These are phyloP conservation scores for Aspergillus avenaceus DNA, from an alignment of 495 filamentous ascomycete genomes.

Conservation along the genomic window DNA sequence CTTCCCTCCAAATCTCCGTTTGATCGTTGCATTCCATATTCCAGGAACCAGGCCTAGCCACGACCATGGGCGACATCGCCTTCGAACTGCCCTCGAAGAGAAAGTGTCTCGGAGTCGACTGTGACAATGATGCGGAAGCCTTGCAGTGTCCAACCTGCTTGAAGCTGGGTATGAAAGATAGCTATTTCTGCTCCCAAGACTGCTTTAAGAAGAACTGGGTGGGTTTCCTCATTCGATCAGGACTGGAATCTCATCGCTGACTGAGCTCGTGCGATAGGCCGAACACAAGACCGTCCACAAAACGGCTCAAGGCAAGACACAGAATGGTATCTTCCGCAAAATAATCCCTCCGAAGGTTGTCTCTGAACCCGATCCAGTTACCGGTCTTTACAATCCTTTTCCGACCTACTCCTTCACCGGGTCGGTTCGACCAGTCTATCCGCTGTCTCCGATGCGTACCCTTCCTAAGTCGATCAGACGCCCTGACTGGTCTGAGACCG, in stretches of 20 bases:
- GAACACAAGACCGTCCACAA: not conserved
- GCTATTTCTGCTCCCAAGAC: constrained; percentile 85
- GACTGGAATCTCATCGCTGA: no score
- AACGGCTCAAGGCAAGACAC: not conserved
- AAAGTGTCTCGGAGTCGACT: constrained; percentile 64
- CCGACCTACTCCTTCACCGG: constrained; percentile 73
- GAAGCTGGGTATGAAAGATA: constrained; percentile 69
- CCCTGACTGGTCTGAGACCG: constrained; percentile 68
- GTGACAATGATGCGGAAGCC: constrained; percentile 65
- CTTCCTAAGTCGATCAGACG: constrained; percentile 65
- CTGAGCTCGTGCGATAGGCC: not conserved
- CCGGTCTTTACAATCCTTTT: constrained; percentile 70
- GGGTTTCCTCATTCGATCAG: constrained; percentile 25
- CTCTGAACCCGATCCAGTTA: constrained; percentile 68
- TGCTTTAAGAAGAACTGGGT: constrained; percentile 94
- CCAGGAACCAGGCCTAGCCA: no score
- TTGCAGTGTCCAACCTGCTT: constrained; percentile 87
- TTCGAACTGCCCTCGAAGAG: no score
- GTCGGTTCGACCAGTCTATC: constrained; percentile 67
- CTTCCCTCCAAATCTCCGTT: no score
- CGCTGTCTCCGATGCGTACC: constrained; percentile 57
- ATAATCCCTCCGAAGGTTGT: constrained; percentile 53
- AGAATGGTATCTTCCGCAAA: no score
- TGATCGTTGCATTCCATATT: no score
- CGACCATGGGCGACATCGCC: no score